Conservation (phyloP, 495 filamentous ascomycete species). For the Aspergillus nanangensis region DNA sequence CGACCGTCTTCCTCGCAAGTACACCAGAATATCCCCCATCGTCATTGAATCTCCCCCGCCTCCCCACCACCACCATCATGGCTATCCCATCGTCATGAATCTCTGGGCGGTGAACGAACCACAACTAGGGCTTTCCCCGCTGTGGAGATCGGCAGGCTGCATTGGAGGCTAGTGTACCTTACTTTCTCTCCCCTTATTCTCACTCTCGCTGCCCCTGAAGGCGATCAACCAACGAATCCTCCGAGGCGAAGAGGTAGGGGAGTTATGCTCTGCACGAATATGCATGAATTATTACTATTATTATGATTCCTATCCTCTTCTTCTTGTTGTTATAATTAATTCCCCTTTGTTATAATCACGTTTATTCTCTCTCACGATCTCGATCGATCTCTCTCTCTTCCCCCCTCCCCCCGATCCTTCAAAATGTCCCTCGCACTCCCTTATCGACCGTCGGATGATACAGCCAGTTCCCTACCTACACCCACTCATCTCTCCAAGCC, state of each 20-base stretch:
- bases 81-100: too few species aligned
- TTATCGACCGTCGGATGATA: constrained; percentile 40
- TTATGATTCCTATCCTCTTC: background rate
- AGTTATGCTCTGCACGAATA: too few species aligned
- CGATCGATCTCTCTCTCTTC: constrained; percentile 1
- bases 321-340: background rate
- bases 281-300: too few species aligned
- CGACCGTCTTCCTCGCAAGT: too few species aligned
- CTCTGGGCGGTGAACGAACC: too few species aligned
- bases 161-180: constrained; percentile 5
- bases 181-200: constrained; percentile 8
- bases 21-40: too few species aligned
- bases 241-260: too few species aligned
- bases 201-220: too few species aligned
- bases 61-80: too few species aligned
- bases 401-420: constrained; percentile 9
- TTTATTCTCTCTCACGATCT: constrained; percentile 1
- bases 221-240: constrained; percentile 2
- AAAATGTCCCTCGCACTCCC: constrained; percentile 41
- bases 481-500: constrained; percentile 47
- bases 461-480: constrained; percentile 29
- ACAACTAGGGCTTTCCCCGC: constrained; percentile 21
- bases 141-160: constrained; percentile 24
- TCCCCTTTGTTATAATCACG: background rate
- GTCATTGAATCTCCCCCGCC: too few species aligned